These are phyloP conservation scores for Metahyphopichia silvanorum DNA, from an alignment of 805 yeast species.

Conservation along the genomic window DNA sequence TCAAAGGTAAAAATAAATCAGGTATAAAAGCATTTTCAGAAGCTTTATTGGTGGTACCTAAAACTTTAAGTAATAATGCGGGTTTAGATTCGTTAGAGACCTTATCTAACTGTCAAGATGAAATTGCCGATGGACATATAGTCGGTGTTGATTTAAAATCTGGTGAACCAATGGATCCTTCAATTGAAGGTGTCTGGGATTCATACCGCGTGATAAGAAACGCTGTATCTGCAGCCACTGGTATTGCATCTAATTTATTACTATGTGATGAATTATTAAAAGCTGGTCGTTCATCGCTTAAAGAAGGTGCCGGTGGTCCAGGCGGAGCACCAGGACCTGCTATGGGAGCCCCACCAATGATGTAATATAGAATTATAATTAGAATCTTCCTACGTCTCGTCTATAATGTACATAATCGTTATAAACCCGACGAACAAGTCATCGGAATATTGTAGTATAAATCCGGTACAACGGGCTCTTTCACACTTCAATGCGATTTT, in stretches of 20 bases:
- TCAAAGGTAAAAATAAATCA: conserved; percentile 82
- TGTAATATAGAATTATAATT: too few species aligned
- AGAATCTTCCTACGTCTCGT: too few species aligned
- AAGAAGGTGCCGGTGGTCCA: conserved; percentile 46
- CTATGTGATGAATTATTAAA: conserved; percentile 94
- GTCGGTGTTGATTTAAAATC: conserved; percentile 89
- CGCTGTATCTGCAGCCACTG: conserved; percentile 87
- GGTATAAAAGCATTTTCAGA: conserved; percentile 95
- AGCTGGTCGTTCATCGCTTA: conserved; percentile 93
- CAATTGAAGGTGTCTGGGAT: conserved; percentile 95
- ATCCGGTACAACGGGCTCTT: too few species aligned
- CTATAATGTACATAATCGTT: too few species aligned
- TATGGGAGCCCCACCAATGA: conserved; percentile 15
- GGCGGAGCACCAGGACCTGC: conserved; percentile 14
- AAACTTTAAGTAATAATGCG: conserved; percentile 86
- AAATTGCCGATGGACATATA: conserved; percentile 69
- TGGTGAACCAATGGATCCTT: conserved; percentile 96
- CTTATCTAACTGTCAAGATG: conserved; percentile 85
- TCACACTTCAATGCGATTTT: too few species aligned
- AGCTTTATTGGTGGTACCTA: conserved; percentile 86
- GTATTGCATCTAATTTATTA: conserved; percentile 87
- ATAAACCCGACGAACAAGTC: too few species aligned
- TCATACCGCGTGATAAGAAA: conserved; percentile 91
- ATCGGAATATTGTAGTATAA: too few species aligned
- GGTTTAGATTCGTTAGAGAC: conserved; percentile 93